Evolutionary conservation across 306 rosid genomes (phyloP), one percentile per base, ranked within the genome.

Genomic region (Gynostemma pentaphyllum): DNA sequence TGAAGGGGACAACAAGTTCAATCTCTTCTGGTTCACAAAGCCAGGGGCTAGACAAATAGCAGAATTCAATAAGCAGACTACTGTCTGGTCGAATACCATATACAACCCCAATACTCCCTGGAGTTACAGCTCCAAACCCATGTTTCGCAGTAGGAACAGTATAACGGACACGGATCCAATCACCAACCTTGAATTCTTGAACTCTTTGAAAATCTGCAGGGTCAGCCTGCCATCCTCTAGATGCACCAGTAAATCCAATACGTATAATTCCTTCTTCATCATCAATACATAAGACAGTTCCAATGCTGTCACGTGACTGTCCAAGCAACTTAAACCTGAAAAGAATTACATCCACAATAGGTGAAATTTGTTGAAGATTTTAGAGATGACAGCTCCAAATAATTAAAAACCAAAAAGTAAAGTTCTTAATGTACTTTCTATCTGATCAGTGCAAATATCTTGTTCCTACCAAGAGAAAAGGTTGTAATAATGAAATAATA

Each of bases 11-110:
- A 74, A 88, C 99, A 55, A 72, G 94, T 78, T 94, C 99, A 70
- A 94, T 90, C 87, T 94, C 99, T 76, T 94, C 99, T 44, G 99
- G 99, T 78, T 94, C 99, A 84, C 99, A 94, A 77, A 82, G 97
- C 99, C 99, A 94, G 45, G 99, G 99, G 76, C 78, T 88, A 68
- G 94, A 90, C 79, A 88, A 88, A 78, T 94, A 94, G 79, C 97
- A 84, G 72, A 94, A 75, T 49, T 94, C 99, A 67, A 94, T 69
- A 74, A 94, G 67, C 54, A 94, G 74, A 78, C 99, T 94, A 53
- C 97, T 81, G 85, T 94, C 99, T 44, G 99, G 97, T 72, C 99
- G 86, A 59, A 94, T 72, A 75, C 97, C 89, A 77, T 94, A 94
- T 50, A 94, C 99, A 49, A 88, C 89, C 34, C 99, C 99, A 77